Base-by-base conservation (phyloP, 257 asterid genomes). In the Buddleja alternifolia region DNA sequence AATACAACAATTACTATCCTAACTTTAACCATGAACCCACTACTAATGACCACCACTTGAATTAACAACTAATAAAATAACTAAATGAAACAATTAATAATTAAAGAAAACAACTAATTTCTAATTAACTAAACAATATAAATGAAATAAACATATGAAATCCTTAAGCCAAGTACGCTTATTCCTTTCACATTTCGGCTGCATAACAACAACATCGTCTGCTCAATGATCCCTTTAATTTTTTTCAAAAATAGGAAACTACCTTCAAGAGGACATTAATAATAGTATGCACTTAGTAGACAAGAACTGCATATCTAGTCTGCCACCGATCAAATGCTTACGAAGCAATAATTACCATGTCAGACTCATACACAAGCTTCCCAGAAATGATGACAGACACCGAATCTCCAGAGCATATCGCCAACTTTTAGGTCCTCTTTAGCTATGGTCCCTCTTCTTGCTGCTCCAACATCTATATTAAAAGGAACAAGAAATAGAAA, bases 141-240 rank as follows among this genome's bases (percentile, higher is more conserved):
- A n/a, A n/a, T n/a, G n/a, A n/a, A n/a, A n/a, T n/a, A n/a, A n/a
- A n/a, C n/a, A n/a, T n/a, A n/a, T n/a, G n/a, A n/a, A n/a, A n/a
- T n/a, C n/a, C n/a, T n/a, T n/a, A n/a, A n/a, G n/a, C n/a, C n/a
- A n/a, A n/a, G n/a, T n/a, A n/a, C n/a, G n/a, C n/a, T n/a, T n/a
- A n/a, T n/a, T n/a, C n/a, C n/a, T n/a, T n/a, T n/a, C n/a, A n/a
- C n/a, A n/a, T n/a, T n/a, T n/a, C n/a, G n/a, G n/a, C n/a, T n/a
- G n/a, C 98, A 93, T 70, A 93, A 78, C 36, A 93, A 86, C 82
- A 93, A 65, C 94, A 93, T 85, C 66, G 98, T 93, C 83, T 90
- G 97, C 60, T 78, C 82, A 29, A 93, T 82, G 59, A 90, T 87
- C 72, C 95, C 95, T 5, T 83, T 90, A 60, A 87, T n/a, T 58